Percentiles rank a stretch among this genome's conserved stretches.
These are phyloP conservation scores for Colletotrichum paranaense DNA, from an alignment of 2,329 filamentous ascomycete genomes.

Conservation along the genomic window DNA sequence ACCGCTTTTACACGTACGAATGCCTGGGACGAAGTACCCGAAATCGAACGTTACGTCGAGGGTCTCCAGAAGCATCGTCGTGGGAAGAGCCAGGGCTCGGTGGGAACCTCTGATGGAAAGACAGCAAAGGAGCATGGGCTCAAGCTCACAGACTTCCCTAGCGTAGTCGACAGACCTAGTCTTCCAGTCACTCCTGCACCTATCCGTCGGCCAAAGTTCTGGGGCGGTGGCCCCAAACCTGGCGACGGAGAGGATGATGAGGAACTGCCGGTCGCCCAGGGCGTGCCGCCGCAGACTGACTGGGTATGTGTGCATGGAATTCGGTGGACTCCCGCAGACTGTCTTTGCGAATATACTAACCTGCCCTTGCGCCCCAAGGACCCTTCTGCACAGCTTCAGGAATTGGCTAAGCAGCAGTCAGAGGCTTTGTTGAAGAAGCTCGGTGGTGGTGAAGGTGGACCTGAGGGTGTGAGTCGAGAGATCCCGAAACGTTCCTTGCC, in stretches of 20 bases:
- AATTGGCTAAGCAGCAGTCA: constrained; percentile 75
- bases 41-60: constrained; percentile 89
- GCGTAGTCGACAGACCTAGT: constrained; percentile 83
- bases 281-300: constrained; percentile 87
- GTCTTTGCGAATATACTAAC: constrained; percentile 68
- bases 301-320: constrained; percentile 86
- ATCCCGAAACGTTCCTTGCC: constrained; percentile 63
- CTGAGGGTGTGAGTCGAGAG: constrained; percentile 48
- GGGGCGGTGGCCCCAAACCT: constrained; percentile 61
- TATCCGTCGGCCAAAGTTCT: constrained; percentile 75
- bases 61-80: constrained; percentile 73
- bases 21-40: constrained; percentile 92
- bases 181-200: constrained; percentile 92
- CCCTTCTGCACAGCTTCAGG: constrained; percentile 75
- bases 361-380: constrained; percentile 68
- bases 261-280: constrained; percentile 79
- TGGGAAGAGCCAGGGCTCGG: constrained; percentile 44
- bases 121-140: constrained; percentile 57
- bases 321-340: constrained; percentile 61
- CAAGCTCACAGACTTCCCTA: constrained; percentile 89
- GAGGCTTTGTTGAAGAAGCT: constrained; percentile 69
- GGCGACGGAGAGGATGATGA: constrained; percentile 64
- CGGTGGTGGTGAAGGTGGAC: constrained; percentile 46
- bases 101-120: constrained; percentile 37
- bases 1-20: constrained; percentile 80